phyloP scores from a whole-genome alignment of 768 basidiomycete species.

The Heimioporus sp. region DNA sequence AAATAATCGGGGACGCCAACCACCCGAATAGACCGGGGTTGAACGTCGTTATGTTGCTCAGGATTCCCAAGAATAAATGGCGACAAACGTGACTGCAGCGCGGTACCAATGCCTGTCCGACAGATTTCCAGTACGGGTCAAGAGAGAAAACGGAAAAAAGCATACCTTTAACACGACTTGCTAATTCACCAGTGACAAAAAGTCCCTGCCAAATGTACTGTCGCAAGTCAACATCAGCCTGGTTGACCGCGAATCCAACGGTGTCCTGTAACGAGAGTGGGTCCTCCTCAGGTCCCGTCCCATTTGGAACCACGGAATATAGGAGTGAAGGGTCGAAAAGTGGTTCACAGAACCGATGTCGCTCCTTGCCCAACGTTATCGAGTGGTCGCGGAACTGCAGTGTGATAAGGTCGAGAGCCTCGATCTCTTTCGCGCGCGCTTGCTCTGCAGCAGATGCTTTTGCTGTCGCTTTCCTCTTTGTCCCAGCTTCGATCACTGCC shows the following conservation, averaged over 20 bases:
- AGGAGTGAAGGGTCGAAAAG: conserved; percentile 74
- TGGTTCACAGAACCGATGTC: conserved; percentile 90
- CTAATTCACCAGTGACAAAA: conserved; percentile 78
- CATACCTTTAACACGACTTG: conserved; percentile 68
- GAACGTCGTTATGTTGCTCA: conserved; percentile 69
- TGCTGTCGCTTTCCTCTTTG: conserved; percentile 71
- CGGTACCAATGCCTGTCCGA: conserved; percentile 55
- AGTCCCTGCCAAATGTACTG: conserved; percentile 76
- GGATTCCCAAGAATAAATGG: conserved; percentile 58
- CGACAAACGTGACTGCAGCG: conserved; percentile 69
- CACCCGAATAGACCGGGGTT: conserved; percentile 61
- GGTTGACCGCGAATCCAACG: conserved; percentile 59
- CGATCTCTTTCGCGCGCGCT: conserved; percentile 78
- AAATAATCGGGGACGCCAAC: conserved; percentile 85
- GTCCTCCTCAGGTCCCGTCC: conserved; percentile 16
- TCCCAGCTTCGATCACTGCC: conserved; percentile 81
- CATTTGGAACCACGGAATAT: conserved; percentile 32
- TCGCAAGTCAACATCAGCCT: conserved; percentile 62
- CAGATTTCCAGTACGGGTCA: neutral
- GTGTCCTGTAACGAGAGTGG: conserved; percentile 60
- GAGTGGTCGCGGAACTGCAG: conserved; percentile 69
- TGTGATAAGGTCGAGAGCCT: conserved; percentile 79
- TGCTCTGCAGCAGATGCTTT: conserved; percentile 77
- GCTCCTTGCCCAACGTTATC: conserved; percentile 79
- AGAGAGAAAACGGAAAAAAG: neutral